Evolutionary conservation across 2,329 filamentous ascomycete species (phyloP), one percentile per base, ranked within the genome.

Genomic region (Ilyonectria destructans): DNA sequence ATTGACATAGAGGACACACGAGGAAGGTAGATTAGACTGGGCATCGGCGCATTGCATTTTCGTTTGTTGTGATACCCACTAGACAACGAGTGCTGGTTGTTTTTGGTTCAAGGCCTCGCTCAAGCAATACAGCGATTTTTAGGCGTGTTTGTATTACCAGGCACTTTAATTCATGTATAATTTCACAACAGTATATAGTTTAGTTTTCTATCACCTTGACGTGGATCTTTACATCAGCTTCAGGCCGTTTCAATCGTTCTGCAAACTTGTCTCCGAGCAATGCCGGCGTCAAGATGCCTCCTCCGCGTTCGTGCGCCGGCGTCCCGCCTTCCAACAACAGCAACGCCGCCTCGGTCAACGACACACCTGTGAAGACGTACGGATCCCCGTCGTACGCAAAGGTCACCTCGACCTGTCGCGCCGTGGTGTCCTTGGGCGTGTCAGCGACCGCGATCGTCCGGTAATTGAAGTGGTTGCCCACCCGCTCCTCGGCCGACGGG

Each of bases 41-140:
- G 37, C 29, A 15, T 31, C 23, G 60, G 63, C 62, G 59, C 52
- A 62, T 61, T 69, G 29, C 60, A 56, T 45, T 68, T 70, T 62
- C 43, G 60, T 62, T 59, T 56, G 68, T 71, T 67, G 67, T 69
- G 72, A 77, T 77, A 77, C 73, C 74, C 74, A 62, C 59, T 69
- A 68, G 69, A 74, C 65, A 69, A 68, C 55, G 19, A 64, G 69
- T 51, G 54, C 56, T 51, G 58, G 67, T 58, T 68, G 26, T 48
- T 56, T 66, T 54, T 60, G 45, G 26, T 37, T 55, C 26, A 49
- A 40, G 48, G 31, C 62, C 35, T 51, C 26, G 37, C 62, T 33
- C 52, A 43, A 52, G 56, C 6, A 60, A 43, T 49, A 55, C 57
- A 56, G 58, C 45, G 17, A 54, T 40, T 35, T 26, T 51, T 66